Evolutionary conservation across 83 land plant species (phyloP), one percentile per base, ranked within the genome.

Genomic region (Diphasiastrum complanatum): DNA sequence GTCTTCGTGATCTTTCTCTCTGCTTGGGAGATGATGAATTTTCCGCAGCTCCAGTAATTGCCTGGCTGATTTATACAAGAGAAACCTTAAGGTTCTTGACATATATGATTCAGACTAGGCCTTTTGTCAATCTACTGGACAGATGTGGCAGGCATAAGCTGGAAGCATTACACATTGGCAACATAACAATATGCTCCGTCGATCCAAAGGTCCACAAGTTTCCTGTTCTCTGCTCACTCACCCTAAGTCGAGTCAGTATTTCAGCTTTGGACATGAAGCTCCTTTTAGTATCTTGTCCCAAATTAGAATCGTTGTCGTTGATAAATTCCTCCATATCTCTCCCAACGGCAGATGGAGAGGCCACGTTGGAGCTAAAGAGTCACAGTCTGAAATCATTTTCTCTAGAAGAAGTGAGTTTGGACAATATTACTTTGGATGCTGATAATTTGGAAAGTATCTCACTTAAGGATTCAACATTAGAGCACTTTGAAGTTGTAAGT

Each of bases 11-110:
- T 38, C 78, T 87, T 4, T 70, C 78, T 1, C 81, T 87, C 38
- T 54, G 68, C 32, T 74, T 87, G 71, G 88, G 81, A 22, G 79
- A 75, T 31, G 80, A 74, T 60, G 76, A 85, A 72, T 87, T 87
- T 69, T 84, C 92, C 1, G 92, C 85, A 23, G 79, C 88, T 5
- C 77, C 85, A 1, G 92, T 87, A 37, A 81, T 81, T 65, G 92
- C 92, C 5, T 87, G 92, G 92, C 85, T 87, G 25, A 78, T 87
- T 80, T 79, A 83, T 38, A 87, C 92, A 3, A 70, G 82, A 37
- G 87, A 83, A 19, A 73, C 81, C 11, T 66, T 87, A 54, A 71
- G 76, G 8, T 49, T 50, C 45, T 45, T 87, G 31, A 35, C 53
- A 11, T 84, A 76, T 54, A 83, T 81, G 68, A 77, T 76, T 18